Percentiles rank a stretch among this genome's conserved stretches.
phyloP scores from a whole-genome alignment of 1,139 yeast genomes.

The Arxiozyma slooffiae region DNA sequence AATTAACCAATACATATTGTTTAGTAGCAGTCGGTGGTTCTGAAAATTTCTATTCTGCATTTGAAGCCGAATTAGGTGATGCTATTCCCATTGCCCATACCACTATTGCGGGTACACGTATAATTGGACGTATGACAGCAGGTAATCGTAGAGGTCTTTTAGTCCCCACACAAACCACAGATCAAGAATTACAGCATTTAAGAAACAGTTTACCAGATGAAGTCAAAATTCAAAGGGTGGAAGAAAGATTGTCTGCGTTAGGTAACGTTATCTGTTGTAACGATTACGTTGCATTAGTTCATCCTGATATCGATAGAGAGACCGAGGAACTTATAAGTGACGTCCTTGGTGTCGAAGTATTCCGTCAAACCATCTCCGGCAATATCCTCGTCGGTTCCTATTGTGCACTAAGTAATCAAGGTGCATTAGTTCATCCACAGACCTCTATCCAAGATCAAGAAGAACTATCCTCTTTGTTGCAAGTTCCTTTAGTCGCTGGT shows the following conservation, averaged over 20 bases:
- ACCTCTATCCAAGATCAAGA: conserved; percentile 97
- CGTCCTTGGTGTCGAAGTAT: conserved; percentile 97
- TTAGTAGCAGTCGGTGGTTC: conserved; percentile 97
- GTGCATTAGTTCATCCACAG: conserved; percentile 97
- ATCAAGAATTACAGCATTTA: conserved; percentile 94
- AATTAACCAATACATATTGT: conserved; percentile 91
- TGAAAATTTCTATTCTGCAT: conserved; percentile 93
- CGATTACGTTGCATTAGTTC: conserved; percentile 97
- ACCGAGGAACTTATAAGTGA: conserved; percentile 98
- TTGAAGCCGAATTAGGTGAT: conserved; percentile 95
- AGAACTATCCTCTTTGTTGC: conserved; percentile 87
- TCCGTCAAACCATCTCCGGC: conserved; percentile 97
- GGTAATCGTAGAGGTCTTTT: conserved; percentile 96
- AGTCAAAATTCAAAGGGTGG: conserved; percentile 94
- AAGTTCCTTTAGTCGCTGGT: conserved; percentile 97
- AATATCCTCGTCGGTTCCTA: conserved; percentile 95
- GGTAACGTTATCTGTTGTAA: conserved; percentile 98
- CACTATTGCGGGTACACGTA: conserved; percentile 96
- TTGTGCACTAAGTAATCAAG: conserved; percentile 91
- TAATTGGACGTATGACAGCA: conserved; percentile 96
- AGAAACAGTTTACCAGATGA: conserved; percentile 95
- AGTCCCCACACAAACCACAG: conserved; percentile 98
- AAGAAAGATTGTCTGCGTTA: conserved; percentile 90
- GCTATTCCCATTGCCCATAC: conserved; percentile 94
- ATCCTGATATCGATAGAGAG: conserved; percentile 98